A percentile compares a stretch with the other conserved stretches of the same genome.
phyloP scores from a whole-genome alignment of 768 basidiomycete genomes.

The Hypholoma sublateritium region DNA sequence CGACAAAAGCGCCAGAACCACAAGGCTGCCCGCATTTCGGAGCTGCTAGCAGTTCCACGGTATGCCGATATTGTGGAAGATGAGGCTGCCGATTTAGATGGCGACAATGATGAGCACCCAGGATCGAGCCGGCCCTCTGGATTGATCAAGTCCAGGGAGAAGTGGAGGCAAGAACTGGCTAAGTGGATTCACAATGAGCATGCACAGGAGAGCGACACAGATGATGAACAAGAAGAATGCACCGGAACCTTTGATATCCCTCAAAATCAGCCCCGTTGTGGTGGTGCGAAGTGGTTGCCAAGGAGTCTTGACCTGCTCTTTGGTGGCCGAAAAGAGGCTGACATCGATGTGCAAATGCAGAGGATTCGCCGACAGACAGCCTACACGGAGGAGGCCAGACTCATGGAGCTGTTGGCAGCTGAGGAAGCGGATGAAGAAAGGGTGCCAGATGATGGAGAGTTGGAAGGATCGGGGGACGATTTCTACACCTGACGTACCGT shows the following conservation, averaged over 20 bases:
- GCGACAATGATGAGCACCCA: not conserved
- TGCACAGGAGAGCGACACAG: not conserved
- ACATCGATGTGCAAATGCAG: slow-evolving; percentile 9
- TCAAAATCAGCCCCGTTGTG: too few species aligned
- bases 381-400: slow-evolving; percentile 15
- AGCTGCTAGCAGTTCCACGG: slow-evolving; percentile 19
- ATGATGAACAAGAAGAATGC: slow-evolving; percentile 6
- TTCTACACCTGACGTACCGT: slow-evolving; percentile 12
- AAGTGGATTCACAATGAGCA: slow-evolving; percentile 18
- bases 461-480: slow-evolving; percentile 20
- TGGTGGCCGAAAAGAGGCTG: slow-evolving; percentile 13
- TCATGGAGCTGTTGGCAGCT: slow-evolving; percentile 23
- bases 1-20: slow-evolving; percentile 18
- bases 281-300: slow-evolving; percentile 20
- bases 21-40: slow-evolving; percentile 4
- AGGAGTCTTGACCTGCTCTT: slow-evolving; percentile 16
- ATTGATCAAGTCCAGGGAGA: slow-evolving; percentile 15
- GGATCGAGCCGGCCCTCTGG: not conserved
- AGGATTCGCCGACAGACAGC: slow-evolving; percentile 4
- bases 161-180: slow-evolving; percentile 19
- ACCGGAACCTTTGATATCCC: not conserved
- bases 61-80: slow-evolving; percentile 19
- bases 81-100: not conserved
- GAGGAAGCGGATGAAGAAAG: slow-evolving; percentile 15
- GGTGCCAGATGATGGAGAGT: slow-evolving; percentile 21